Percentiles rank a stretch among this genome's conserved stretches.
Evolutionary conservation across 345 rosid genomes (phyloP).

Genomic region (Aegle marmelos): DNA sequence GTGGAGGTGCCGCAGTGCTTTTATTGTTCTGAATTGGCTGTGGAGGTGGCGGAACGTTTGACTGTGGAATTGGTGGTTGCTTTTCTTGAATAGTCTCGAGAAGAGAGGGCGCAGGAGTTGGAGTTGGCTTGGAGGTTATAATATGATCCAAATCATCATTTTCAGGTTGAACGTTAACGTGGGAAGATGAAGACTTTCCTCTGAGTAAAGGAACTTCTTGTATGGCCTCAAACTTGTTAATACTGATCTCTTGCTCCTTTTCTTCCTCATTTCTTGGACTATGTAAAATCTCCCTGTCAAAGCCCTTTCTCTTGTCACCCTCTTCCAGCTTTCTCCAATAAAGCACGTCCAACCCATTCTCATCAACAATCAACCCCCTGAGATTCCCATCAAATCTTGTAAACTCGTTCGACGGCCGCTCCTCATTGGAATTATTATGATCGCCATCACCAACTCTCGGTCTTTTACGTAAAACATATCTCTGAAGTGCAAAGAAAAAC

Average conservation of each 20-base stretch:
- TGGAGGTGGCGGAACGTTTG: slow-evolving; percentile 26
- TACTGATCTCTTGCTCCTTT: slow-evolving; percentile 19
- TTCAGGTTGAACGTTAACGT: slow-evolving; percentile 25
- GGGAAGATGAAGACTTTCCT: slow-evolving; percentile 61
- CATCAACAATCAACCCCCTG: slow-evolving; percentile 63
- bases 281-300: slow-evolving; percentile 19
- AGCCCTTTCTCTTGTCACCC: slow-evolving; percentile 27
- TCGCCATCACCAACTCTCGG: slow-evolving; percentile 16
- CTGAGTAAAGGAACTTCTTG: slow-evolving; percentile 64
- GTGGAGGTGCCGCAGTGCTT: slow-evolving; percentile 25
- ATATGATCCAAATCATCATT: background rate
- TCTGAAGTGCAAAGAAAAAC: slow-evolving; percentile 50
- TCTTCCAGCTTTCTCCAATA: slow-evolving; percentile 64
- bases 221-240: slow-evolving; percentile 23
- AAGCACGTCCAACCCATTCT: slow-evolving; percentile 71
- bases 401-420: slow-evolving; percentile 29
- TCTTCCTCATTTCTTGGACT: slow-evolving; percentile 25
- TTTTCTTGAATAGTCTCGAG: slow-evolving; percentile 17
- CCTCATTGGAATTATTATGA: slow-evolving; percentile 11
- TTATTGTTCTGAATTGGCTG: slow-evolving; percentile 11
- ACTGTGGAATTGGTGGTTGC: slow-evolving; percentile 20
- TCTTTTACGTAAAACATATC: slow-evolving; percentile 35
- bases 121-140: slow-evolving; percentile 18
- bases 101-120: slow-evolving; percentile 18
- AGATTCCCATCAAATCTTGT: slow-evolving; percentile 37